Evolutionary conservation across 1,139 yeast species (phyloP).

Genomic region (Nakaseomyces glabratus): DNA sequence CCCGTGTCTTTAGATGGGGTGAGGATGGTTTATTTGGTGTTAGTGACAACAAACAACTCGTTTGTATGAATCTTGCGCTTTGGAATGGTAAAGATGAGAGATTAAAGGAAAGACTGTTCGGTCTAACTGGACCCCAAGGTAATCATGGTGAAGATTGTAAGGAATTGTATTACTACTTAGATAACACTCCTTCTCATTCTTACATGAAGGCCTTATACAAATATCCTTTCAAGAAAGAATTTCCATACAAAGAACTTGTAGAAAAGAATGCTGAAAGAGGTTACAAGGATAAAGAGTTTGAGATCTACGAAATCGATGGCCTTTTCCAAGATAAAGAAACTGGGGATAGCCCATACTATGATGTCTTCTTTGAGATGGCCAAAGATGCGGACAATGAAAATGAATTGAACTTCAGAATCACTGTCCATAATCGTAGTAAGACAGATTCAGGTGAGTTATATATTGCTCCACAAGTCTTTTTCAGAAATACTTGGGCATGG

Average conservation of each 20-base stretch:
- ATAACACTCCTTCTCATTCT: slow-evolving; percentile 88
- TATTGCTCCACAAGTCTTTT: slow-evolving; percentile 74
- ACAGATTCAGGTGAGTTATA: slow-evolving; percentile 75
- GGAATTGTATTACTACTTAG: slow-evolving; percentile 76
- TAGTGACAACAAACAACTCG: slow-evolving; percentile 71
- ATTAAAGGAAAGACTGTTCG: slow-evolving; percentile 80
- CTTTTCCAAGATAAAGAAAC: slow-evolving; percentile 34
- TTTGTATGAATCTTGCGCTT: slow-evolving; percentile 70
- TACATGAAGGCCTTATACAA: slow-evolving; percentile 90
- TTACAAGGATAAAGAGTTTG: slow-evolving; percentile 48
- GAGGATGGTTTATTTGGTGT: slow-evolving; percentile 95
- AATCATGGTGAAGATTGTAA: slow-evolving; percentile 96
- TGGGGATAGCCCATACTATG: slow-evolving; percentile 76
- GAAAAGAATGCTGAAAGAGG: slow-evolving; percentile 50
- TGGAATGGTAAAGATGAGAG: slow-evolving; percentile 91
- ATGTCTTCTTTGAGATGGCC: slow-evolving; percentile 85
- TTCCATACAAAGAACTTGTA: slow-evolving; percentile 73
- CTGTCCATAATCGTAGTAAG: slow-evolving; percentile 81
- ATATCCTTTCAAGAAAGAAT: slow-evolving; percentile 69
- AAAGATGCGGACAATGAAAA: slow-evolving; percentile 77
- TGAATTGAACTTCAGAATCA: slow-evolving; percentile 72
- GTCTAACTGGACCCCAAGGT: slow-evolving; percentile 87
- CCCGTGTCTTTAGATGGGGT: slow-evolving; percentile 90
- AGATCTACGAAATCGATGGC: slow-evolving; percentile 29
- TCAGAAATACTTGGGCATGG: slow-evolving; percentile 94